Conservation (phyloP, 2,329 filamentous ascomycete genomes). For the Coniosporium tulheliwenetii region DNA sequence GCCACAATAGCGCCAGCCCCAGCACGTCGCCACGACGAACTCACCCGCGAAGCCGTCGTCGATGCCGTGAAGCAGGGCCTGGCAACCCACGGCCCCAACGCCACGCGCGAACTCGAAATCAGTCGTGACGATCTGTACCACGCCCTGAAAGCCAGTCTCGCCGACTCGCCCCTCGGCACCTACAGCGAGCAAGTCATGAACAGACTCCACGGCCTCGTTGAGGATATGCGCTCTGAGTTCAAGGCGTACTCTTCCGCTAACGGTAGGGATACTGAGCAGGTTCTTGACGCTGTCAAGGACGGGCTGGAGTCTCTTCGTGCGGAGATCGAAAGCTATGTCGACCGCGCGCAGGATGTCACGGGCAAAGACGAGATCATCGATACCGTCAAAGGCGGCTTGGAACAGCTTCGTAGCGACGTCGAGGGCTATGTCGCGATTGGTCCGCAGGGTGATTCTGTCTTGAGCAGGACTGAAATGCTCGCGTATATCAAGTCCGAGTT, state of each 20-base stretch:
- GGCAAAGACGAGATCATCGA: constrained; percentile 69
- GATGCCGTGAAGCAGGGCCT: constrained; percentile 44
- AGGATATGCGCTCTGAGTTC: constrained; percentile 47
- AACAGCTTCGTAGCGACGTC: constrained; percentile 45
- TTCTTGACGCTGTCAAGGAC: constrained; percentile 75
- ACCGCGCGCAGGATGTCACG: constrained; percentile 51
- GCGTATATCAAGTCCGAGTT: constrained; percentile 40
- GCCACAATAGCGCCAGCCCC: constrained; percentile 21
- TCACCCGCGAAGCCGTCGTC: constrained; percentile 39
- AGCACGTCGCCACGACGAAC: constrained; percentile 22
- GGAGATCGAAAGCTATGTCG: constrained; percentile 71
- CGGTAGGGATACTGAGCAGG: constrained; percentile 72
- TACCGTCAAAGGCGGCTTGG: constrained; percentile 47
- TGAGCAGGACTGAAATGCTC: constrained; percentile 27
- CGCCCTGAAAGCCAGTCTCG: constrained; percentile 40
- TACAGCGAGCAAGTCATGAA: constrained; percentile 44
- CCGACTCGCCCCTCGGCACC: constrained; percentile 35
- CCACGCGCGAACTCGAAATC: constrained; percentile 28
- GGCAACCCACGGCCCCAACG: constrained; percentile 25
- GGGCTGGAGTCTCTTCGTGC: constrained; percentile 65
- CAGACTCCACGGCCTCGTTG: constrained; percentile 41
- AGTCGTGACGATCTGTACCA: constrained; percentile 38
- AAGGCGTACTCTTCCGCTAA: constrained; percentile 69
- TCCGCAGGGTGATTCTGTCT: constrained; percentile 23
- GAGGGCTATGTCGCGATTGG: constrained; percentile 33